These are phyloP conservation scores for Hypoxylon sp. DNA, from an alignment of 2,329 filamentous ascomycete species.

Conservation along the genomic window DNA sequence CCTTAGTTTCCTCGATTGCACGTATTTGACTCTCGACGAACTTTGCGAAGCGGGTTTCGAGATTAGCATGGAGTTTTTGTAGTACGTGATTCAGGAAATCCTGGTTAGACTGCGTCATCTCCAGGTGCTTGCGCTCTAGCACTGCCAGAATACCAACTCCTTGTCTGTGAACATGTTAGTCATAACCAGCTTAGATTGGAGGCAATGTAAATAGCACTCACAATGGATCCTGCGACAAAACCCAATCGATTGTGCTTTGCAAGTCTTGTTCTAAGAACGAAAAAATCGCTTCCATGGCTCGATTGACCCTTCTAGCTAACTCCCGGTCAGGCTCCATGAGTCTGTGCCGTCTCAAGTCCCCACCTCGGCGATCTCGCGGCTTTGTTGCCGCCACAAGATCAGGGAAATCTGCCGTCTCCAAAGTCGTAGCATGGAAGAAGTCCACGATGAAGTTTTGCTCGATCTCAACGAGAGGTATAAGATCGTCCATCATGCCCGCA, in stretches of 20 bases:
- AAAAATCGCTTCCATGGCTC: slow-evolving; percentile 90
- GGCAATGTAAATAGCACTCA: slow-evolving; percentile 61
- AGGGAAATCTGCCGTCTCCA: slow-evolving; percentile 84
- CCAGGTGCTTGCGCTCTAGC: slow-evolving; percentile 81
- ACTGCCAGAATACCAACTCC: slow-evolving; percentile 87
- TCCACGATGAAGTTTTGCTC: slow-evolving; percentile 98
- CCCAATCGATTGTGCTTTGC: slow-evolving; percentile 85
- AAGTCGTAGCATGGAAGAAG: slow-evolving; percentile 93
- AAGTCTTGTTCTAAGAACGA: slow-evolving; percentile 83
- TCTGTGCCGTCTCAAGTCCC: slow-evolving; percentile 79
- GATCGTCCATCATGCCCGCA: slow-evolving; percentile 81
- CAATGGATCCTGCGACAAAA: slow-evolving; percentile 82
- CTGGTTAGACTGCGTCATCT: slow-evolving; percentile 90
- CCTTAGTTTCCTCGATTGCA: slow-evolving; percentile 97
- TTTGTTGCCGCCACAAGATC: slow-evolving; percentile 77
- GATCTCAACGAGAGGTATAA: slow-evolving; percentile 84
- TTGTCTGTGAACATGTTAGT: slow-evolving; percentile 69
- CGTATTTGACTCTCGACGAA: slow-evolving; percentile 96
- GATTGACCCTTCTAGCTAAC: slow-evolving; percentile 85
- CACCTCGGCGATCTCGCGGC: slow-evolving; percentile 76
- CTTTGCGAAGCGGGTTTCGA: slow-evolving; percentile 82
- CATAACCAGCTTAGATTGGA: neutral
- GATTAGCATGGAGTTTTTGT: slow-evolving; percentile 80
- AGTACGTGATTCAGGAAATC: slow-evolving; percentile 86
- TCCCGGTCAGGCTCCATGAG: slow-evolving; percentile 90